Percentiles rank a stretch among this genome's conserved stretches.
These are phyloP conservation scores for Nannochloropsis gaditana DNA, from an alignment of 108 stramenopile genomes.

Conservation along the genomic window DNA sequence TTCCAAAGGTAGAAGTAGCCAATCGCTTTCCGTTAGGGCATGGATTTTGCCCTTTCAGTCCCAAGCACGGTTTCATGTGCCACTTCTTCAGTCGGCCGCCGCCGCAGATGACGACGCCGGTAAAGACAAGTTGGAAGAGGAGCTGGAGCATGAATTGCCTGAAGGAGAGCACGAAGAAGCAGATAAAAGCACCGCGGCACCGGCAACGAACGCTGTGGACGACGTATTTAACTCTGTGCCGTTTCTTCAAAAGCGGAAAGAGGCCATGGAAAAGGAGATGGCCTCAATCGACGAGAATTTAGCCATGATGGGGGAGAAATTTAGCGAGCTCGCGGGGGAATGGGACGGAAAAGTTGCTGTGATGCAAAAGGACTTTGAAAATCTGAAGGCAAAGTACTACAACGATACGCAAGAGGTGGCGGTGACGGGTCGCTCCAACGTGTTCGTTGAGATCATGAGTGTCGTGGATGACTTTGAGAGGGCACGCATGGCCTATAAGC, in stretches of 20 bases:
- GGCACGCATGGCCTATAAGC: neutral
- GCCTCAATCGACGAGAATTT: neutral
- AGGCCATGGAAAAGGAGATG: neutral
- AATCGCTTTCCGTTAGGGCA: too few relatives aligned
- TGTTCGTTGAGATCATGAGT: neutral
- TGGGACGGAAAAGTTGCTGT: neutral
- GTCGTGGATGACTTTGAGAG: slow-evolving; percentile 7
- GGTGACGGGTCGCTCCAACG: neutral
- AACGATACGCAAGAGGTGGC: neutral
- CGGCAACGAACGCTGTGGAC: neutral
- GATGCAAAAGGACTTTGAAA: neutral
- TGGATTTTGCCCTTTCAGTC: neutral
- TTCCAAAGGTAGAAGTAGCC: neutral
- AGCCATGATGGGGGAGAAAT: neutral
- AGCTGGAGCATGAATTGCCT: slow-evolving; percentile 10
- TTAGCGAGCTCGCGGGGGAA: neutral
- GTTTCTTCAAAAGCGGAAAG: neutral
- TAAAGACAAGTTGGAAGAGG: neutral
- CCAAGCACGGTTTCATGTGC: neutral
- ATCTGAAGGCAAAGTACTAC: neutral
- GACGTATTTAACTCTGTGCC: neutral
- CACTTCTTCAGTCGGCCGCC: neutral
- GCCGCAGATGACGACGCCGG: neutral
- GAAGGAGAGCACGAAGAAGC: neutral
- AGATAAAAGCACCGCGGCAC: neutral